Conservation (phyloP, 495 filamentous ascomycete genomes). For the Aspergillus egyptiacus region DNA sequence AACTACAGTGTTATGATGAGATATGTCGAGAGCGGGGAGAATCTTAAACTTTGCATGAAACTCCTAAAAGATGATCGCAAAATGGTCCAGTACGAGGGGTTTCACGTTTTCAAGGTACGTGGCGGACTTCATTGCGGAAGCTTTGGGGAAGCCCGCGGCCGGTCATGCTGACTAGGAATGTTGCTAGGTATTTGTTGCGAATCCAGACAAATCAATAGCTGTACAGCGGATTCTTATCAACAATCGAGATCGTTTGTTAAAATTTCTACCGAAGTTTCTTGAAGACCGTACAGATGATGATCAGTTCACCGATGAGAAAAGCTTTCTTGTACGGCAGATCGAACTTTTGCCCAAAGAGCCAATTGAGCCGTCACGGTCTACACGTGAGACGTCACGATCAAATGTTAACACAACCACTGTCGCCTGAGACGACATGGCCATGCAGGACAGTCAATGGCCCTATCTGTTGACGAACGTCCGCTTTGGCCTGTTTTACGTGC, state of each 20-base stretch:
- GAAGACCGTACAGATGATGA: constrained; percentile 96
- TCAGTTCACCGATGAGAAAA: constrained; percentile 97
- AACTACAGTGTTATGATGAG: constrained; percentile 98
- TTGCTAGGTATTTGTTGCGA: constrained; percentile 85
- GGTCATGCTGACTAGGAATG: constrained; percentile 21
- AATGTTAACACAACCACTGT: constrained; percentile 34
- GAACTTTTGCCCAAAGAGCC: constrained; percentile 66
- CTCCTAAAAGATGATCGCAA: constrained; percentile 87
- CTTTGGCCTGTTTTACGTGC: neutral
- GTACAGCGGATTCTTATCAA: constrained; percentile 94
- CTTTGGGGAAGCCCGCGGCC: neutral
- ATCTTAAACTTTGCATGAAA: constrained; percentile 98
- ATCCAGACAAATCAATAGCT: constrained; percentile 88
- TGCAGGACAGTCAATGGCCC: too few species aligned
- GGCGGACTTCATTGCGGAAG: neutral
- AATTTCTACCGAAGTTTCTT: constrained; percentile 83
- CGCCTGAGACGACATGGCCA: too few species aligned
- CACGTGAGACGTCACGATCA: constrained; percentile 28
- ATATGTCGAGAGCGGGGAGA: constrained; percentile 91
- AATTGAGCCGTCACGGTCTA: constrained; percentile 41
- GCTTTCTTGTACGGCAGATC: constrained; percentile 93
- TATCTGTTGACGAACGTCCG: too few species aligned
- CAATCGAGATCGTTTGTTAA: constrained; percentile 84
- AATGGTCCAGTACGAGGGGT: constrained; percentile 99
- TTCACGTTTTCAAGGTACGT: constrained; percentile 93